Evolutionary conservation across 352 stramenopile species (phyloP).

Genomic region (Saprolegnia diclina): DNA sequence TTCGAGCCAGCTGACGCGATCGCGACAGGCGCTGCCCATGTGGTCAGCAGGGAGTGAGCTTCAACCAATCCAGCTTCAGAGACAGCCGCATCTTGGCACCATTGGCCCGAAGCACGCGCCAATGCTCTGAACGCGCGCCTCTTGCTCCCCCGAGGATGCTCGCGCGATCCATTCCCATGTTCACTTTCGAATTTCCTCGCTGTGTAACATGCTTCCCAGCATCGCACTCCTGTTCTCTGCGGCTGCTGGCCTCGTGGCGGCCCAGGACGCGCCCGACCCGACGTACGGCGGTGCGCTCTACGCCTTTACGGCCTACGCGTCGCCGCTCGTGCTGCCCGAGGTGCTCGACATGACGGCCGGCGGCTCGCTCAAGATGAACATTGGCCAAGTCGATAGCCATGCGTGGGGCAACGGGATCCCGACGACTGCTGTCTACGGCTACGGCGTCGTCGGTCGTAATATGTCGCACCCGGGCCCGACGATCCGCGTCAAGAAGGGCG

Average conservation of each 20-base stretch:
- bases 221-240: not conserved
- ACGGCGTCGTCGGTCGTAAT: conserved; percentile 24
- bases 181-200: not conserved
- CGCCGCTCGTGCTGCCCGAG: conserved; percentile 34
- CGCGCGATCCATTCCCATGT: not conserved
- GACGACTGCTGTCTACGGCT: conserved; percentile 43
- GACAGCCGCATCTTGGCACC: not conserved
- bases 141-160: not conserved
- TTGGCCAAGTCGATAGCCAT: conserved; percentile 38
- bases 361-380: conserved; percentile 37
- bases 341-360: conserved; percentile 41
- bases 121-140: not conserved
- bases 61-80: not conserved
- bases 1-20: not conserved
- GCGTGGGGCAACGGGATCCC: conserved; percentile 41
- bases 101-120: not conserved
- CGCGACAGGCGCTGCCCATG: not conserved
- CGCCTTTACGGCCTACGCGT: conserved; percentile 29
- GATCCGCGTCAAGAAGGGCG: conserved; percentile 39
- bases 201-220: not conserved
- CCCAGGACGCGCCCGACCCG: not conserved
- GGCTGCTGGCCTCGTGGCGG: not conserved
- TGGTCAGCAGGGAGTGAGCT: not conserved
- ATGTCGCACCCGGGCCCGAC: conserved; percentile 44
- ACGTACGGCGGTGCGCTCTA: not conserved